Evolutionary conservation across 257 asterid genomes (phyloP), one percentile per base, ranked within the genome.

Genomic region (Eucommia ulmoides): DNA sequence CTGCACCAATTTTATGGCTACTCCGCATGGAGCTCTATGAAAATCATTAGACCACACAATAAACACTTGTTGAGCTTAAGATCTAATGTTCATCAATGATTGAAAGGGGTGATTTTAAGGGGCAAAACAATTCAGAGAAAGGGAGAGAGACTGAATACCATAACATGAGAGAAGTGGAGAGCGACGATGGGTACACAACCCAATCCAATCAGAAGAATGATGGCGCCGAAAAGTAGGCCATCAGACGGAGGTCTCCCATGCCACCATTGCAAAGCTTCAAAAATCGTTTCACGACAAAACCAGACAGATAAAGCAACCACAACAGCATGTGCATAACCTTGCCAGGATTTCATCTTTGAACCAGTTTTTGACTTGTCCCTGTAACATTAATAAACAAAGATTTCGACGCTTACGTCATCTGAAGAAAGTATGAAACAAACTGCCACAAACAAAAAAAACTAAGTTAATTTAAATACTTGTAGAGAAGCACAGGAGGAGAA

Each of bases 211-310:
- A 87, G 67, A 59, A 83, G 80, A 60, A 86, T 79, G 81, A 94
- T 83, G 51, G 84, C 66, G 26, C 99, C 99, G 61, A 91, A 69
- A 53, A 86, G 84, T 71, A 91, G 77, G 56, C 96, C 99, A 70
- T 86, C 96, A 45, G 96, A 79, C 51, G 99, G 99, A 65, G 92
- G 70, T 72, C 99, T 83, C 54, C 99, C 99, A 60, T 79, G 60
- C 99, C 94, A 91, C 96, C 99, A 91, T 45, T 79, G 99, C 62
- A 91, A 95, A 69, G 89, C 87, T 74, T 91, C 96, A 62, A 91
- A 91, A 55, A 91, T 69, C 47, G 99, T 91, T 60, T 91, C 99
- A 26, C 94, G 86, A 61, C 81, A 86, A 62, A 83, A 83, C 95
- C 93, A 91, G 42, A 83, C 94, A 24, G 96, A 83, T 41, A 83